A percentile compares a stretch with the other conserved stretches of the same genome.
Evolutionary conservation across 2,329 filamentous ascomycete genomes (phyloP).

Genomic region (Ascochyta viciae-villosae): DNA sequence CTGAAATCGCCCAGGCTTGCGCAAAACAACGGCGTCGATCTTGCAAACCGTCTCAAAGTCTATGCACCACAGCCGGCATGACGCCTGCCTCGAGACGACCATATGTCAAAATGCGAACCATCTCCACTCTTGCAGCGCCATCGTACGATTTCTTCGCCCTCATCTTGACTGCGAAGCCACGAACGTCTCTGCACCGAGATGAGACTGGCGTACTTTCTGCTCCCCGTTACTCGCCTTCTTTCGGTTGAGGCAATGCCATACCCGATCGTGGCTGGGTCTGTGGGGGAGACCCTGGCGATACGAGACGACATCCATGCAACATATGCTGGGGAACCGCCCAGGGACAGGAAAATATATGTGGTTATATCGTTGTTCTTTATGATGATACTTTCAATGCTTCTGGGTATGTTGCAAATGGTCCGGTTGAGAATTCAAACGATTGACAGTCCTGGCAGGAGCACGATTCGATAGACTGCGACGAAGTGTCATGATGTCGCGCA

Average conservation of each 20-base stretch:
- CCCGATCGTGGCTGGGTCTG: background rate
- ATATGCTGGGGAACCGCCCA: constrained; percentile 15
- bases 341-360: constrained; percentile 15
- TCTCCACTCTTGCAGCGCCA: background rate
- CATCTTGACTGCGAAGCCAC: background rate
- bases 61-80: background rate
- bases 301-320: background rate
- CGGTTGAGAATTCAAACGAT: background rate
- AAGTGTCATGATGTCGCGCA: constrained; percentile 13
- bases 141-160: background rate
- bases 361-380: constrained; percentile 19
- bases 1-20: constrained; percentile 3
- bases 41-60: background rate
- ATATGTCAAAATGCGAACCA: background rate
- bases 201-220: background rate
- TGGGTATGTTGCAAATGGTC: constrained; percentile 10
- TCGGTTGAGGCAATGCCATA: constrained; percentile 3
- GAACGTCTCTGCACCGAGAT: background rate
- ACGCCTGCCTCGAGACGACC: background rate
- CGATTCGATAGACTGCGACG: constrained; percentile 8
- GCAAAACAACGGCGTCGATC: constrained; percentile 9
- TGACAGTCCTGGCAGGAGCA: constrained; percentile 5
- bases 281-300: background rate
- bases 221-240: background rate
- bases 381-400: constrained; percentile 17